Evolutionary conservation across 2,329 filamentous ascomycete genomes (phyloP).

Genomic region (Aureobasidium leucospermi): DNA sequence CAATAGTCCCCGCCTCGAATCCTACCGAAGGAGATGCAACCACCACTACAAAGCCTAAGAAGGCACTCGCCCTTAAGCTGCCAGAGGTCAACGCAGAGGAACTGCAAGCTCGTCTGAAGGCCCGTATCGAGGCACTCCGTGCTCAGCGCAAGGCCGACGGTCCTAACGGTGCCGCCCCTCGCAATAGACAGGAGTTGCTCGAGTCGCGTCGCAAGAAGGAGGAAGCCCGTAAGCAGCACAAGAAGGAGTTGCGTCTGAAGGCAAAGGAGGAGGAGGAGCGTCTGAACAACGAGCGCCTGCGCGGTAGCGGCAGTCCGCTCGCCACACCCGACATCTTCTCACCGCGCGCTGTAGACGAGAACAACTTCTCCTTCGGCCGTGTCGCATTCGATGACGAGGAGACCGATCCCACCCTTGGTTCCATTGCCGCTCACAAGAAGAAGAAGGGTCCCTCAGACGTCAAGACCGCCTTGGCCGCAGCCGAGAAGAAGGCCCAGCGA

Average conservation of each 20-base stretch:
- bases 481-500: conserved; percentile 78
- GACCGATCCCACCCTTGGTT: conserved; percentile 61
- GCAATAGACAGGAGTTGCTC: conserved; percentile 84
- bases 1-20: conserved; percentile 32
- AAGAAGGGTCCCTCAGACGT: conserved; percentile 79
- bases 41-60: conserved; percentile 21
- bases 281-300: conserved; percentile 47
- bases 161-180: conserved; percentile 70
- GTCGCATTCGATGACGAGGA: conserved; percentile 88
- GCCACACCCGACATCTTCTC: conserved; percentile 37
- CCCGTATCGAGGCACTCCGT: conserved; percentile 77
- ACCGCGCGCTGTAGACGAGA: conserved; percentile 39
- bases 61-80: conserved; percentile 22
- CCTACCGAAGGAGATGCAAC: conserved; percentile 19
- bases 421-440: conserved; percentile 56
- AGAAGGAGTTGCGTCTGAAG: conserved; percentile 72
- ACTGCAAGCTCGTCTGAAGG: conserved; percentile 70
- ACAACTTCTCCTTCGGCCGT: conserved; percentile 81
- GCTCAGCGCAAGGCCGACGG: conserved; percentile 82
- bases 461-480: conserved; percentile 75
- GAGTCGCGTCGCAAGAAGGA: conserved; percentile 84
- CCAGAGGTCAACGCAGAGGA: conserved; percentile 63
- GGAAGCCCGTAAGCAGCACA: conserved; percentile 76
- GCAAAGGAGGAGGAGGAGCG: conserved; percentile 73
- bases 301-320: conserved; percentile 52